Evolutionary conservation across 2,329 filamentous ascomycete species (phyloP).

Genomic region (Gnomoniopsis sp.): DNA sequence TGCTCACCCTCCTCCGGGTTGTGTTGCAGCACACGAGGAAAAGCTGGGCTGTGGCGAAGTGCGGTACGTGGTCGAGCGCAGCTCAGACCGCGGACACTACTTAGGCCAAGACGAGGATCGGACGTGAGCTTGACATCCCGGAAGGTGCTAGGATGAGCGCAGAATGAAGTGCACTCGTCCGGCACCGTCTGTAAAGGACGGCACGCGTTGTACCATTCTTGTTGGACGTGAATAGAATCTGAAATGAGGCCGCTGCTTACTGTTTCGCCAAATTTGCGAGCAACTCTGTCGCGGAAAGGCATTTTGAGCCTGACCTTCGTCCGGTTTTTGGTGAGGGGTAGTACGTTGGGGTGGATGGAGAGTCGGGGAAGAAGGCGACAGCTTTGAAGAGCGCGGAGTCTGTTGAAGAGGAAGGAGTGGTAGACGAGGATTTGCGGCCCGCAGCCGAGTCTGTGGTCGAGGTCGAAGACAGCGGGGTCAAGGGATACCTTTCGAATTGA

Average conservation of each 20-base stretch:
- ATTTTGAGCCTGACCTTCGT: slow-evolving; percentile 18
- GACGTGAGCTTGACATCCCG: not conserved
- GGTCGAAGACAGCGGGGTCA: not conserved
- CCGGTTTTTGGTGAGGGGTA: not conserved
- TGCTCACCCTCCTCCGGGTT: not conserved
- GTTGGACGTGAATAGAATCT: not conserved
- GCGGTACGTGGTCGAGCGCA: slow-evolving; percentile 1
- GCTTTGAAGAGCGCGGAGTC: not conserved
- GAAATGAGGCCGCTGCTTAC: slow-evolving; percentile 29
- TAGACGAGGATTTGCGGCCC: not conserved
- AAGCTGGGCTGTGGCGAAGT: slow-evolving; percentile 5
- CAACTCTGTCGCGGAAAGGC: slow-evolving; percentile 34
- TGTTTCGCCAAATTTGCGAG: slow-evolving; percentile 45
- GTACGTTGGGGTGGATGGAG: not conserved
- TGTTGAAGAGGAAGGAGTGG: not conserved
- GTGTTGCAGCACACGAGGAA: not conserved
- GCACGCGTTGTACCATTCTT: not conserved
- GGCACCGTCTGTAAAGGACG: too few species aligned
- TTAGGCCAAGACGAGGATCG: slow-evolving; percentile 1
- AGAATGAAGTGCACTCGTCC: not conserved
- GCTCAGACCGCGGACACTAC: slow-evolving; percentile 8
- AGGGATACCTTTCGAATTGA: not conserved
- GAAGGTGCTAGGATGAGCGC: not conserved
- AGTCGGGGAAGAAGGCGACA: not conserved
- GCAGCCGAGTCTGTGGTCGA: not conserved